Percentiles rank a stretch among this genome's conserved stretches.
phyloP scores from a whole-genome alignment of 1,284 basidiomycete genomes.

The Coniferiporia weirii region DNA sequence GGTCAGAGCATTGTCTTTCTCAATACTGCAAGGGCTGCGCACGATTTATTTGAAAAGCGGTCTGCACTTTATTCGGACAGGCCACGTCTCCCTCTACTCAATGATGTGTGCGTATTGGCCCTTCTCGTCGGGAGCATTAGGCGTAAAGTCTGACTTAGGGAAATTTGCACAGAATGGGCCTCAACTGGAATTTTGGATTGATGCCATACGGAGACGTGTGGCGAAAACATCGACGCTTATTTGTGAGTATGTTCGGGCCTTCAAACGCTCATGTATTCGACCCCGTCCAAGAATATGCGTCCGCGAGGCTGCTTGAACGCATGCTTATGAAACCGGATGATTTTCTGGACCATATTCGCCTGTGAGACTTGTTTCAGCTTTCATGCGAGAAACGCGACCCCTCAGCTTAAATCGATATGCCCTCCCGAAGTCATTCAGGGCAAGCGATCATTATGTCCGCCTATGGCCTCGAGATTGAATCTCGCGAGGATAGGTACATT shows the following conservation, averaged over 20 bases:
- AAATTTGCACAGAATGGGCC: constrained; percentile 2
- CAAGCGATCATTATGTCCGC: constrained; percentile 8
- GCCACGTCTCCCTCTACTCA: constrained; percentile 16
- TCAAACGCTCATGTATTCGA: constrained; percentile 19
- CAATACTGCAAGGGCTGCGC: constrained; percentile 21
- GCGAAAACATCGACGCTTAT: constrained; percentile 23
- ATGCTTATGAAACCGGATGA: constrained; percentile 22
- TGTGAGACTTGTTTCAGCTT: constrained; percentile 18
- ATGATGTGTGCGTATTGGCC: constrained; percentile 4
- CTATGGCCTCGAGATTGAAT: constrained; percentile 6
- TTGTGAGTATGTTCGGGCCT: constrained; percentile 25
- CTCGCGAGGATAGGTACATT: constrained; percentile 4
- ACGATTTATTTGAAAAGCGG: constrained; percentile 24
- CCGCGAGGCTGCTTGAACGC: constrained; percentile 21
- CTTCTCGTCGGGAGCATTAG: not conserved
- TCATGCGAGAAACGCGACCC: not conserved
- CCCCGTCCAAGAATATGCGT: constrained; percentile 21
- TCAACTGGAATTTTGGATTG: constrained; percentile 18
- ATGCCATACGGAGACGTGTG: constrained; percentile 25
- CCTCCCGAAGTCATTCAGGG: constrained; percentile 4
- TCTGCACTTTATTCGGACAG: constrained; percentile 23
- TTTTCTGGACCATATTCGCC: constrained; percentile 24
- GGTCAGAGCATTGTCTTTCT: constrained; percentile 23
- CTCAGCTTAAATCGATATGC: not conserved
- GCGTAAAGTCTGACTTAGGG: not conserved